Conservation (phyloP, 768 basidiomycete species). For the Paxillus involutus region DNA sequence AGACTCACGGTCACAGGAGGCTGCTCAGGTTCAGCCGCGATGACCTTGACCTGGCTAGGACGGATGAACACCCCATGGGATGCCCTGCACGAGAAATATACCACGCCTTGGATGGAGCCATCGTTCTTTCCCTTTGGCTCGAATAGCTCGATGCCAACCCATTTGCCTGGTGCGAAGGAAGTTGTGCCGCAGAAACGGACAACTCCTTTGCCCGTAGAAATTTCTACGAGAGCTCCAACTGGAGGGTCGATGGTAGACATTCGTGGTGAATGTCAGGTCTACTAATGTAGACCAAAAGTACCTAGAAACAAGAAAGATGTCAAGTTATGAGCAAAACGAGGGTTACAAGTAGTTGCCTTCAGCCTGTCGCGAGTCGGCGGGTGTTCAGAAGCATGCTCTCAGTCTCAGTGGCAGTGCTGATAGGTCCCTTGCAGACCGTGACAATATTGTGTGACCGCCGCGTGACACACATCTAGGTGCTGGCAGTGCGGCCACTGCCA, state of each 20-base stretch:
- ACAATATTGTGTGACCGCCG: slow-evolving; percentile 7
- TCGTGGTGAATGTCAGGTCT: slow-evolving; percentile 4
- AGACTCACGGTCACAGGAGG: slow-evolving; percentile 25
- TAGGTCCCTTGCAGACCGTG: background rate
- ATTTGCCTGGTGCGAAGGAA: slow-evolving; percentile 84
- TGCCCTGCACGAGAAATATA: slow-evolving; percentile 80
- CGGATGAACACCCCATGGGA: slow-evolving; percentile 88
- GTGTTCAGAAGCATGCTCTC: background rate
- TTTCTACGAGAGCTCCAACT: slow-evolving; percentile 75
- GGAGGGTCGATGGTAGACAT: slow-evolving; percentile 44
- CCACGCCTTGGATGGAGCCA: slow-evolving; percentile 74
- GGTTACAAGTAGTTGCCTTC: background rate
- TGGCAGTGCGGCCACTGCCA: background rate
- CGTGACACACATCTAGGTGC: slow-evolving; percentile 5
- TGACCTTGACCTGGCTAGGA: slow-evolving; percentile 76
- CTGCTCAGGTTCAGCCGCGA: slow-evolving; percentile 36
- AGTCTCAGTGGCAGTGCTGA: slow-evolving; percentile 17
- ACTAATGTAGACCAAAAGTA: background rate
- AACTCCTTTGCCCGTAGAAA: slow-evolving; percentile 77
- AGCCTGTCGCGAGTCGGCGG: background rate
- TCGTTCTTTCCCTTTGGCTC: slow-evolving; percentile 93
- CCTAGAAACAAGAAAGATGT: background rate
- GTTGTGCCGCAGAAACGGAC: slow-evolving; percentile 87
- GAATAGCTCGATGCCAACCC: slow-evolving; percentile 91
- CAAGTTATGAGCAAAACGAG: background rate